These are phyloP conservation scores for Kuraishia hungarica DNA, from an alignment of 805 yeast species.

Conservation along the genomic window DNA sequence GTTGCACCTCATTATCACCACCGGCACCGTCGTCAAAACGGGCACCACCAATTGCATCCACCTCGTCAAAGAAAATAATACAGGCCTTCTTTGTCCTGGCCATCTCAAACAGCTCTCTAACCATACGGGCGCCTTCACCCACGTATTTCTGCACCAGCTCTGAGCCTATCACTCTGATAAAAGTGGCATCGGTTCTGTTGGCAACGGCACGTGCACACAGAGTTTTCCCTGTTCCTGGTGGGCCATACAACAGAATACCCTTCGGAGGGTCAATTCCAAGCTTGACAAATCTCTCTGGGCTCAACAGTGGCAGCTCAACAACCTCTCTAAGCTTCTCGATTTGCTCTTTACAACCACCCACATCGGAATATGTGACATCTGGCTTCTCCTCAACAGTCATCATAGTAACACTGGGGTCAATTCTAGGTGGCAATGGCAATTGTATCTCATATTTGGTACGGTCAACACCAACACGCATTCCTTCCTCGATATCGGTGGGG, in stretches of 20 bases:
- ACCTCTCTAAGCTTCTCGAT: constrained; percentile 95
- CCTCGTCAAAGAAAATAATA: constrained; percentile 95
- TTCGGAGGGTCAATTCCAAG: constrained; percentile 98
- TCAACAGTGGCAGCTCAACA: constrained; percentile 85
- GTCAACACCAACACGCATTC: constrained; percentile 99
- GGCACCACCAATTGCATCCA: constrained; percentile 99
- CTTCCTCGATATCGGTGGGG: constrained; percentile 98
- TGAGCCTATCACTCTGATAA: constrained; percentile 96
- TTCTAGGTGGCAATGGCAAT: constrained; percentile 94
- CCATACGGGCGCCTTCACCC: constrained; percentile 99
- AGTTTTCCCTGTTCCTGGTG: constrained; percentile 99
- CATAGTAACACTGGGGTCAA: constrained; percentile 98
- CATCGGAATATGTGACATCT: constrained; percentile 95
- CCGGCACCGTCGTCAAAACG: constrained; percentile 99
- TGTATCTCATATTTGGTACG: constrained; percentile 95
- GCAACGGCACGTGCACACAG: constrained; percentile 99
- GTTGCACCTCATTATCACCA: constrained; percentile 97
- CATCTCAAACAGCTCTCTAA: constrained; percentile 96
- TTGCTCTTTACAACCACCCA: constrained; percentile 98
- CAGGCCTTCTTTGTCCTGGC: constrained; percentile 98
- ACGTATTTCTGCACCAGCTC: constrained; percentile 97
- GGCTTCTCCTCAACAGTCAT: constrained; percentile 99
- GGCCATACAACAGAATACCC: constrained; percentile 93
- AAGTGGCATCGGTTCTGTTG: constrained; percentile 97
- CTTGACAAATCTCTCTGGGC: constrained; percentile 95